These are phyloP conservation scores for Neurospora sp. DNA, from an alignment of 495 filamentous ascomycete species.

Conservation along the genomic window DNA sequence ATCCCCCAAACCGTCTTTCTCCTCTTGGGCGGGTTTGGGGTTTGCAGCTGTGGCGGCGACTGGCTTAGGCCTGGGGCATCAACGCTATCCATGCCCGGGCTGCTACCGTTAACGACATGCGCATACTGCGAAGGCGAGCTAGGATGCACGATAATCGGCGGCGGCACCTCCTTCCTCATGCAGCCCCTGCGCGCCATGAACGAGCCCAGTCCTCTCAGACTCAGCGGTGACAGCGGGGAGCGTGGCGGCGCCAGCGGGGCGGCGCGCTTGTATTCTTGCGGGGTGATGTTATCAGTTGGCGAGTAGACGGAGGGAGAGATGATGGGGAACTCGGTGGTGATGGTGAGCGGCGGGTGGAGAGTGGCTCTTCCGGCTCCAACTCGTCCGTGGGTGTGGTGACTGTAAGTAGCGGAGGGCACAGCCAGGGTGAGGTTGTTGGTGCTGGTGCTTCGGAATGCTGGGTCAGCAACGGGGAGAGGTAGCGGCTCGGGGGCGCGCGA, in stretches of 20 bases:
- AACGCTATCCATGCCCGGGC: slow-evolving; percentile 1
- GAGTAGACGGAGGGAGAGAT: background rate
- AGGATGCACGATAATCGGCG: slow-evolving; percentile 11
- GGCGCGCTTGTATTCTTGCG: slow-evolving; percentile 16
- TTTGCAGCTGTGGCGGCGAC: background rate
- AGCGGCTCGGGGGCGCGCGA: slow-evolving; percentile 4
- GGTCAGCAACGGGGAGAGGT: background rate
- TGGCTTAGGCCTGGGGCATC: background rate
- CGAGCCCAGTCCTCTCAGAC: background rate
- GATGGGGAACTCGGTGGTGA: background rate
- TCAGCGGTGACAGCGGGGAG: slow-evolving; percentile 14
- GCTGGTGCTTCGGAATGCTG: background rate
- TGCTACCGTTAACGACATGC: background rate
- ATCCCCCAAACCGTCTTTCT: slow-evolving; percentile 30
- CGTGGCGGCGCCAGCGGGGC: slow-evolving; percentile 7
- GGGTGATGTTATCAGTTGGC: slow-evolving; percentile 9
- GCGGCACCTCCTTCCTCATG: slow-evolving; percentile 5
- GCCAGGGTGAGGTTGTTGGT: background rate
- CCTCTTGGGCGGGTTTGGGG: slow-evolving; percentile 13
- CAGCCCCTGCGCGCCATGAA: slow-evolving; percentile 3
- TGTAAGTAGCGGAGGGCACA: background rate
- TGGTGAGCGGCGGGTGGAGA: background rate
- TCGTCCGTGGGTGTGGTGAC: background rate
- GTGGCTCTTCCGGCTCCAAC: background rate
- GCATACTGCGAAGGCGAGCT: background rate